phyloP scores from a whole-genome alignment of 805 yeast species.

The Monosporozyma aerobia region DNA sequence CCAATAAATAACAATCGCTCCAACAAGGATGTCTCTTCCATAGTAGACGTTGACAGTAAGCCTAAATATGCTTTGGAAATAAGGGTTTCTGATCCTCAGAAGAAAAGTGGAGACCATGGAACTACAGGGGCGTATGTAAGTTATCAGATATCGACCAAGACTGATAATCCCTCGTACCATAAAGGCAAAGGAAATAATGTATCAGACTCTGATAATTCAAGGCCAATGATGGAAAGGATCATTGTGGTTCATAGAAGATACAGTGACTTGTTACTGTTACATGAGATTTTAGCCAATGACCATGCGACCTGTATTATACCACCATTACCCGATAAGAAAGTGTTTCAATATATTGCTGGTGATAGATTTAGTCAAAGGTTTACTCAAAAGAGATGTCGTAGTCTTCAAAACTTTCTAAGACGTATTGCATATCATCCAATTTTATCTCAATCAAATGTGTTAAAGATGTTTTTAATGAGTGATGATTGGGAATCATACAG shows the following conservation, averaged over 20 bases:
- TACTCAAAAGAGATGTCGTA: constrained; percentile 71
- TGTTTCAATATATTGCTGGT: constrained; percentile 87
- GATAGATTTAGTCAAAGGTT: constrained; percentile 83
- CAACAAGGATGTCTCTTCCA: not conserved
- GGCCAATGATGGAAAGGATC: constrained; percentile 8
- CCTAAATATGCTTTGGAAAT: constrained; percentile 11
- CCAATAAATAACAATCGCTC: not conserved
- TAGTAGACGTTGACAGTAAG: not conserved
- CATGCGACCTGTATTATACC: constrained; percentile 83
- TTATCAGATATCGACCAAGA: constrained; percentile 28
- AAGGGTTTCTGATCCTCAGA: constrained; percentile 29
- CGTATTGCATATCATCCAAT: constrained; percentile 69
- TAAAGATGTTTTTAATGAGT: constrained; percentile 24
- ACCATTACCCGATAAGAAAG: constrained; percentile 87
- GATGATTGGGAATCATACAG: constrained; percentile 29
- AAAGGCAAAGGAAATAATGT: constrained; percentile 7
- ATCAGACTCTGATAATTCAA: not conserved
- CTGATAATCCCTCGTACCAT: constrained; percentile 22
- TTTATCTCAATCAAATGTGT: constrained; percentile 58
- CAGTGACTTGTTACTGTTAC: constrained; percentile 75
- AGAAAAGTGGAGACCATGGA: constrained; percentile 20
- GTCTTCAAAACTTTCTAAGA: constrained; percentile 65
- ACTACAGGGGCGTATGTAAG: constrained; percentile 24
- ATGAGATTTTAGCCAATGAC: constrained; percentile 65
- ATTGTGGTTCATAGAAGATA: constrained; percentile 50